Percentiles rank a stretch among this genome's conserved stretches.
These are phyloP conservation scores for Dunaliella primolecta DNA, from an alignment of 139 green algal species.

Conservation along the genomic window DNA sequence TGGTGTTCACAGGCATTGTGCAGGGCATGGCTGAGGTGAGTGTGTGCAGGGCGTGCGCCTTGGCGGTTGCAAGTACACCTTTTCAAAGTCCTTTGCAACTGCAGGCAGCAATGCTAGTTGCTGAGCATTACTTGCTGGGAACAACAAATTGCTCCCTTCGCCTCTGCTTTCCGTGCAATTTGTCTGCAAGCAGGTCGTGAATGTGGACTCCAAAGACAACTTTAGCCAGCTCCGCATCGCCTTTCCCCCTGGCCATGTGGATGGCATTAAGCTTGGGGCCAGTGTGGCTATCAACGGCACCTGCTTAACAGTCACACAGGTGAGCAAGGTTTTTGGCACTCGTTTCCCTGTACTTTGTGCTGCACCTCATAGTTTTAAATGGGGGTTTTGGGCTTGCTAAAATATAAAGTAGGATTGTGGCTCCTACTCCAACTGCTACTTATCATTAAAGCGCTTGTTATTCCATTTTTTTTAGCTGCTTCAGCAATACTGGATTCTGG, in stretches of 20 bases:
- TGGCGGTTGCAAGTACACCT: not conserved
- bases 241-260: constrained; percentile 59
- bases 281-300: constrained; percentile 93
- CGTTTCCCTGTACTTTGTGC: constrained; percentile 1
- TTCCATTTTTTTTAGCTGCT: too few species aligned
- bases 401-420: too few species aligned
- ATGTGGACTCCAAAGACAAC: constrained; percentile 50
- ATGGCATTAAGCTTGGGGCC: constrained; percentile 70
- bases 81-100: too few species aligned
- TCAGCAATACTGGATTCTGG: too few species aligned
- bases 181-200: constrained; percentile 11
- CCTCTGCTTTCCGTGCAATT: not conserved
- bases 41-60: not conserved
- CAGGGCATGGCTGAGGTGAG: constrained; percentile 74
- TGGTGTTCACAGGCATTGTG: constrained; percentile 83
- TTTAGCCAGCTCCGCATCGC: constrained; percentile 65
- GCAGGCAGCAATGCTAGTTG: too few species aligned
- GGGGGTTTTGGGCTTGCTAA: too few species aligned
- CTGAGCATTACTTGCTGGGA: too few species aligned
- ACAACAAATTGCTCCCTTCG: too few species aligned
- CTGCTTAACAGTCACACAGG: constrained; percentile 82
- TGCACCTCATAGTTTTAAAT: too few species aligned
- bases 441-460: too few species aligned
- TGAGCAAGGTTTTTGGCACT: too few species aligned
- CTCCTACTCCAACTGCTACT: too few species aligned